phyloP scores from a whole-genome alignment of 345 rosid genomes.

The Lagerstroemia speciosa region DNA sequence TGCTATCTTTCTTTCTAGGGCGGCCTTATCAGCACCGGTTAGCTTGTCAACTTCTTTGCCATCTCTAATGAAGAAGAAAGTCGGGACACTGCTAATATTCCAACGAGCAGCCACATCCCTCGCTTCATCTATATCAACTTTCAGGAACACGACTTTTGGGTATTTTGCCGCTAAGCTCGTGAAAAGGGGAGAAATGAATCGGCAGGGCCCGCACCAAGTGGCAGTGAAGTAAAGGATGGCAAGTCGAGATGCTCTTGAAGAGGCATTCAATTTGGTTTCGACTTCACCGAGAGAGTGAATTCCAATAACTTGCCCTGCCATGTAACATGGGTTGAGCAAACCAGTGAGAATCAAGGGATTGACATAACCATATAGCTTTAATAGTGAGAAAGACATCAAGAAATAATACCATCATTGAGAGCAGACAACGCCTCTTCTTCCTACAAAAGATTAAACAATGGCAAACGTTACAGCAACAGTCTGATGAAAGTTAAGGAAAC shows the following conservation, averaged over 20 bases:
- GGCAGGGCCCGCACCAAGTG: conserved; percentile 93
- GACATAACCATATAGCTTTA: not conserved
- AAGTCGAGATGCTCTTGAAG: conserved; percentile 60
- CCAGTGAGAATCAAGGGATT: not conserved
- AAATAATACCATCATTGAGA: conserved; percentile 55
- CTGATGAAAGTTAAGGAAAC: not conserved
- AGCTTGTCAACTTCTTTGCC: conserved; percentile 81
- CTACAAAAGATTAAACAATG: conserved; percentile 24
- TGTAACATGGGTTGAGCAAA: not conserved
- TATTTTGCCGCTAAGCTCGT: conserved; percentile 61
- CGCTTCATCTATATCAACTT: conserved; percentile 66
- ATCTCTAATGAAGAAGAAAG: conserved; percentile 57
- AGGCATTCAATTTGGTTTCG: conserved; percentile 59
- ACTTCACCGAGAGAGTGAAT: conserved; percentile 56
- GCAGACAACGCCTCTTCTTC: conserved; percentile 49
- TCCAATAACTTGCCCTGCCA: conserved; percentile 62
- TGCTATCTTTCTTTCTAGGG: conserved; percentile 58
- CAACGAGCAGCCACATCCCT: conserved; percentile 49
- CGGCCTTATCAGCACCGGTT: conserved; percentile 74
- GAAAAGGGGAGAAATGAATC: conserved; percentile 72
- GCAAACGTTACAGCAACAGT: conserved; percentile 1
- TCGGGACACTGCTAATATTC: conserved; percentile 74
- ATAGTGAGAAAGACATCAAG: not conserved
- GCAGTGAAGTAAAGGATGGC: conserved; percentile 82
- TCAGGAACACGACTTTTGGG: conserved; percentile 63